Base-by-base conservation (phyloP, 176 grass and related monocot genomes). In the Pontederia crassipes region DNA sequence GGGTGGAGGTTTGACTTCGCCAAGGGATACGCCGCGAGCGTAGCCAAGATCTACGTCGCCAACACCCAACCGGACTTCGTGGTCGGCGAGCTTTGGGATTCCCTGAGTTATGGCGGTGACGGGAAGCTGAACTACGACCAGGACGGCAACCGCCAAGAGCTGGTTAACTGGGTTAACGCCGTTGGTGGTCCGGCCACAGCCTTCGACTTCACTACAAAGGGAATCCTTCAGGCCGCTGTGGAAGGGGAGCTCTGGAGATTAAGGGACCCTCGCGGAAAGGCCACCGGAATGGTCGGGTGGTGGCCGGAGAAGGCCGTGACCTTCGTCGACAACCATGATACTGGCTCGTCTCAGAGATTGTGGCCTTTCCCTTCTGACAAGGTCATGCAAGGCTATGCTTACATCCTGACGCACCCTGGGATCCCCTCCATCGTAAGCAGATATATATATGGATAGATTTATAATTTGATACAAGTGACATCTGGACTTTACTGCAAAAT, bases 1-100 rank as follows among this genome's bases (percentile, higher is more conserved):
- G 58, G 58, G 12, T 60, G 58, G 58, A 12, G 58, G 58, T 29
- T 60, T 2, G 58, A 60, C 58, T 60, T 60, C 28, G 58, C 58
- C 58, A 35, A 45, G 26, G 58, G 58, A 4, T 60, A 60, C 26
- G 28, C 58, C 28, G 12, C 58, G 10, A 45, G 28, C 28, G 58
- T 60, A 2, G 54, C 54, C 54, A 55, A 55, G 54, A n/a, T 55
- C 8, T 55, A 55, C 54, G 54, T 55, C 12, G 14, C n/a, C 14
- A 18, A 18, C 15, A 17, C 15, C 8, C 8, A 55, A 7, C 54
- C 54, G 16, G 54, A 55, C 54, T 55, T 55, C 7, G 54, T 55
- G 54, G 54, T 55, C 16, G 54, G 16, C 15, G 54, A 55, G 54
- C n/a, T 55, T 8, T 55, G 54, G 54, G 14, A 8, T n/a, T 55